phyloP scores from a whole-genome alignment of 371 early-diverging fungal species.

The Conidiobolus incongruus region DNA sequence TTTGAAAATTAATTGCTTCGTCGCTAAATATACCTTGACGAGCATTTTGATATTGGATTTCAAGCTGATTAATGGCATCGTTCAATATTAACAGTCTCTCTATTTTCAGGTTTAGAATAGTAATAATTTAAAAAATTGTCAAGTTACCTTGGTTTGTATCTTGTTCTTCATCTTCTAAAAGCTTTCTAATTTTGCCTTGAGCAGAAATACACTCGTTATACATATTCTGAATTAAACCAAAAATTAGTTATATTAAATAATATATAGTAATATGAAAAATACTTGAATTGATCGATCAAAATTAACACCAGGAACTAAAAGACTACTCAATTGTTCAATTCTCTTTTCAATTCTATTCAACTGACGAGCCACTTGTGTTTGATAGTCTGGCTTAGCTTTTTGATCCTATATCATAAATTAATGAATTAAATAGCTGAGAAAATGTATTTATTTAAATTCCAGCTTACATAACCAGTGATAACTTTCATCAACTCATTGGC shows the following conservation, averaged over 20 bases:
- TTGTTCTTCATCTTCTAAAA: slow-evolving; percentile 3
- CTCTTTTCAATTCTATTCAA: neutral
- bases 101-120: neutral
- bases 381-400: slow-evolving; percentile 5
- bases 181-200: slow-evolving; percentile 1
- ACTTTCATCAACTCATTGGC: slow-evolving; percentile 92
- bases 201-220: slow-evolving; percentile 5
- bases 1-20: neutral
- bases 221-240: neutral
- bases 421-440: neutral
- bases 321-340: neutral
- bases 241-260: neutral
- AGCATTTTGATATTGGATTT: slow-evolving; percentile 1
- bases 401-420: slow-evolving; percentile 2
- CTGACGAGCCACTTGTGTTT: neutral
- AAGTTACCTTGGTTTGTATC: neutral
- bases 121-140: neutral
- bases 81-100: neutral
- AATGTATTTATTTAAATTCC: neutral
- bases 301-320: slow-evolving; percentile 1
- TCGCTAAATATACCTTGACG: neutral
- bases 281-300: slow-evolving; percentile 1
- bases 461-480: slow-evolving; percentile 77
- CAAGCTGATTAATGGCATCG: slow-evolving; percentile 1
- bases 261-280: neutral